phyloP scores from a whole-genome alignment of 1,284 basidiomycete species.

The Apiotrichum montevideense region DNA sequence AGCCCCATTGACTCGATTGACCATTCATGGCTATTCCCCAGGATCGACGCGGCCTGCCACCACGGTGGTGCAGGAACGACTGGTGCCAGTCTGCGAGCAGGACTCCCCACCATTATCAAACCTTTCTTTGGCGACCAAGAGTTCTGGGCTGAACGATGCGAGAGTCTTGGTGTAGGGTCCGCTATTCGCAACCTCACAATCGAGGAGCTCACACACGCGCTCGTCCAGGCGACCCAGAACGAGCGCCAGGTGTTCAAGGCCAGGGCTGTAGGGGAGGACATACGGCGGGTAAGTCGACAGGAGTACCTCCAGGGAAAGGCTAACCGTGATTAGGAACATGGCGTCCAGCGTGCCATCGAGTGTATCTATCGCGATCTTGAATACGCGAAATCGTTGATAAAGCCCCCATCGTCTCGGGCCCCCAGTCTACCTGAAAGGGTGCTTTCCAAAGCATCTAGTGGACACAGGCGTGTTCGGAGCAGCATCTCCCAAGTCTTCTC shows the following conservation, averaged over 20 bases:
- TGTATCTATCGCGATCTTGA: slow-evolving; percentile 88
- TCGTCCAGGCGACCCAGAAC: slow-evolving; percentile 76
- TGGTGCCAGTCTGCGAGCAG: slow-evolving; percentile 73
- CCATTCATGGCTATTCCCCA: slow-evolving; percentile 93
- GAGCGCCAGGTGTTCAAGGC: slow-evolving; percentile 80
- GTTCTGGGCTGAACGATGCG: slow-evolving; percentile 93
- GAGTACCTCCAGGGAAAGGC: too few species aligned
- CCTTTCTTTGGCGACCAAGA: slow-evolving; percentile 98
- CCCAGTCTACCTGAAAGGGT: neutral
- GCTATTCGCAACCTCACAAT: slow-evolving; percentile 79
- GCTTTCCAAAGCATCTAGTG: neutral
- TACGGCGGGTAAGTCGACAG: slow-evolving; percentile 58
- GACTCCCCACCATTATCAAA: slow-evolving; percentile 79
- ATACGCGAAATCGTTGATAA: slow-evolving; percentile 75
- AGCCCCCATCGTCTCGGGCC: slow-evolving; percentile 37
- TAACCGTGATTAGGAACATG: slow-evolving; percentile 62
- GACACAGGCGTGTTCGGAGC: neutral
- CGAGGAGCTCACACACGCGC: slow-evolving; percentile 67
- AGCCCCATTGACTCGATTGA: slow-evolving; percentile 74
- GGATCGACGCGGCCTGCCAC: slow-evolving; percentile 92
- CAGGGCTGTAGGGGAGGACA: slow-evolving; percentile 70
- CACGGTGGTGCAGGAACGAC: slow-evolving; percentile 96
- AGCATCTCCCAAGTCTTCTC: neutral
- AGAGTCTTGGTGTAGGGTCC: slow-evolving; percentile 82
- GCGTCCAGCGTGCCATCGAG: slow-evolving; percentile 79